Conservation (phyloP, 176 grass and related monocot genomes). For the Oryza coarctata region DNA sequence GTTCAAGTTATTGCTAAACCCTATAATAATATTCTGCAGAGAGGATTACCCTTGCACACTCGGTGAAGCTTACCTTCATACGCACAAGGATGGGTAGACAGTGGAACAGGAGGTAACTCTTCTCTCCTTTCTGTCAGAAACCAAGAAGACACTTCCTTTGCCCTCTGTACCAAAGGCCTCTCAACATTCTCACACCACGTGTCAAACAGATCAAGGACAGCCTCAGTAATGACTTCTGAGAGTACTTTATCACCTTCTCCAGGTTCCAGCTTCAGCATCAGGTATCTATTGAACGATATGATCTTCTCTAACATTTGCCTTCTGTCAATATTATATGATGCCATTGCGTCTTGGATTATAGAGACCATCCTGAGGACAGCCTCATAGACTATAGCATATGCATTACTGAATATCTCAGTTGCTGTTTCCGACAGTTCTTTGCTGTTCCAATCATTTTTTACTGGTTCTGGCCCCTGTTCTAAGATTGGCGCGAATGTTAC, state of each 20-base stretch:
- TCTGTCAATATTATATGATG: slow-evolving; percentile 38
- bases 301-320: slow-evolving; percentile 36
- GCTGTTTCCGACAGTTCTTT: slow-evolving; percentile 35
- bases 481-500: slow-evolving; percentile 42
- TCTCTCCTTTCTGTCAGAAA: slow-evolving; percentile 34
- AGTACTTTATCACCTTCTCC: slow-evolving; percentile 38
- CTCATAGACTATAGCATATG: slow-evolving; percentile 32
- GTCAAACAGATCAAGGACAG: slow-evolving; percentile 35
- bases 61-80: slow-evolving; percentile 41
- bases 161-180: slow-evolving; percentile 40
- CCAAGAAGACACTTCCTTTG: slow-evolving; percentile 42
- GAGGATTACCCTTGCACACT: slow-evolving; percentile 16
- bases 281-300: slow-evolving; percentile 36
- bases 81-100: slow-evolving; percentile 33
- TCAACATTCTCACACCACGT: slow-evolving; percentile 39
- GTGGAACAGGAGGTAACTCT: slow-evolving; percentile 28
- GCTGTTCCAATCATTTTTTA: slow-evolving; percentile 9
- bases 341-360: slow-evolving; percentile 37
- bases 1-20: slow-evolving; percentile 7
- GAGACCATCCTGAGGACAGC: slow-evolving; percentile 38
- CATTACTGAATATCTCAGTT: slow-evolving; percentile 31
- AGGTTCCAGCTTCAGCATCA: slow-evolving; percentile 47
- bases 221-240: slow-evolving; percentile 41
- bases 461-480: background rate
- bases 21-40: background rate